Percentiles rank a stretch among this genome's conserved stretches.
These are phyloP conservation scores for Pichia paraexigua DNA, from an alignment of 805 yeast genomes.

Conservation along the genomic window DNA sequence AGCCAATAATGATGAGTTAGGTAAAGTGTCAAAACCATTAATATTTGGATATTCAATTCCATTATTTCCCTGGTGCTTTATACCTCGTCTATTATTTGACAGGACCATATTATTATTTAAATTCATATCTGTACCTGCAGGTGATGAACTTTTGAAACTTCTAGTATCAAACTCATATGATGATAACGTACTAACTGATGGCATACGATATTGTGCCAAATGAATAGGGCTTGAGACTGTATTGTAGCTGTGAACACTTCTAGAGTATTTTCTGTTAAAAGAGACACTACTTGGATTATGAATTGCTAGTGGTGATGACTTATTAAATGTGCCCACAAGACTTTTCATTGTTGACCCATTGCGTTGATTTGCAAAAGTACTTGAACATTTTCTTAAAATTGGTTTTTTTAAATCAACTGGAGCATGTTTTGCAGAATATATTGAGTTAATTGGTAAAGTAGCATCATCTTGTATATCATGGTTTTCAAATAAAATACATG, in stretches of 20 bases:
- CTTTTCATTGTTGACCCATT: not conserved
- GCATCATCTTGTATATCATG: conserved; percentile 18
- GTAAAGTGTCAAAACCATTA: not conserved
- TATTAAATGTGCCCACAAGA: not conserved
- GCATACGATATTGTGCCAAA: conserved; percentile 6
- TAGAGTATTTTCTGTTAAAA: conserved; percentile 11
- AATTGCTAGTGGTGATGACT: not conserved
- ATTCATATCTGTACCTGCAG: conserved; percentile 11
- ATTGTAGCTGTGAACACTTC: conserved; percentile 7
- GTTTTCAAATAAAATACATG: conserved; percentile 59
- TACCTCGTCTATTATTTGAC: conserved; percentile 22
- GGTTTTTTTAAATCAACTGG: not conserved
- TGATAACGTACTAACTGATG: conserved; percentile 22
- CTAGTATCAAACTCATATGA: conserved; percentile 14
- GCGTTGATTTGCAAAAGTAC: not conserved
- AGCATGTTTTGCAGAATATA: conserved; percentile 25
- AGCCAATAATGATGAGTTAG: not conserved
- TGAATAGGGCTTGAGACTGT: conserved; percentile 6
- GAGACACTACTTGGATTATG: conserved; percentile 12
- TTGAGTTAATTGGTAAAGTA: conserved; percentile 40
- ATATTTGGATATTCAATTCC: not conserved
- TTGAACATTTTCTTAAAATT: not conserved
- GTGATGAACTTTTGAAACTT: conserved; percentile 23
- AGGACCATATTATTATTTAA: not conserved
- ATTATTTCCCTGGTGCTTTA: conserved; percentile 11